phyloP scores from a whole-genome alignment of 768 basidiomycete genomes.

The Neoboletus magnificus region DNA sequence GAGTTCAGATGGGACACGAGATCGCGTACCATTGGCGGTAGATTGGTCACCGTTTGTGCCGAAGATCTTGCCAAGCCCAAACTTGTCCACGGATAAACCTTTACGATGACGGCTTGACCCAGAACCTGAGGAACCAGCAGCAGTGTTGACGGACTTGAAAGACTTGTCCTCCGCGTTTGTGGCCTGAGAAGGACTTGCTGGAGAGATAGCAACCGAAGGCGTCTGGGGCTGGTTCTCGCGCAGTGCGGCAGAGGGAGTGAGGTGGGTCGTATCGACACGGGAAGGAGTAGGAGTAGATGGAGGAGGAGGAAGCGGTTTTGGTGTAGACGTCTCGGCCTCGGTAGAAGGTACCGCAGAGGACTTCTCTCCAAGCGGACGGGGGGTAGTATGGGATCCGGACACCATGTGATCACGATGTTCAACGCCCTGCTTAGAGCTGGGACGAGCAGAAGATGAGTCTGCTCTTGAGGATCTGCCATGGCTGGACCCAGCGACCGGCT shows the following conservation, averaged over 20 bases:
- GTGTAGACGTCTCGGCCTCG: slow-evolving; percentile 4
- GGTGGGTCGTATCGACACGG: slow-evolving; percentile 21
- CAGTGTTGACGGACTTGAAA: slow-evolving; percentile 26
- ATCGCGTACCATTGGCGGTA: slow-evolving; percentile 31
- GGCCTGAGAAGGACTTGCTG: slow-evolving; percentile 41
- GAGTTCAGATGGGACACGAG: slow-evolving; percentile 44
- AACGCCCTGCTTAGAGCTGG: slow-evolving; percentile 13
- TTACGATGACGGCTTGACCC: slow-evolving; percentile 55
- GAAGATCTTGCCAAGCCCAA: slow-evolving; percentile 76
- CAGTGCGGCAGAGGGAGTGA: slow-evolving; percentile 23
- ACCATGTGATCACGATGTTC: slow-evolving; percentile 16
- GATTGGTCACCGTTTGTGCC: slow-evolving; percentile 39
- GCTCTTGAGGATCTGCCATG: slow-evolving; percentile 24
- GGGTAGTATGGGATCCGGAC: slow-evolving; percentile 11
- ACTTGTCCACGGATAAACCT: slow-evolving; percentile 75
- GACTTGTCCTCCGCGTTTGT: slow-evolving; percentile 28
- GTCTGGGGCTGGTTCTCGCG: slow-evolving; percentile 30
- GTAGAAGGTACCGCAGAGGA: slow-evolving; percentile 8
- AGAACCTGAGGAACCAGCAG: slow-evolving; percentile 36
- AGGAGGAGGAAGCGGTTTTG: slow-evolving; percentile 32
- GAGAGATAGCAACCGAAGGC: slow-evolving; percentile 35
- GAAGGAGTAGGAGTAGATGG: slow-evolving; percentile 20
- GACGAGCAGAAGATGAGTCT: slow-evolving; percentile 6
- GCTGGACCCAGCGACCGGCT: slow-evolving; percentile 13
- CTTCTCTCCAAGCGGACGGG: slow-evolving; percentile 18